Evolutionary conservation across 768 basidiomycete genomes (phyloP).

Genomic region (Psilocybe subaeruginosa): DNA sequence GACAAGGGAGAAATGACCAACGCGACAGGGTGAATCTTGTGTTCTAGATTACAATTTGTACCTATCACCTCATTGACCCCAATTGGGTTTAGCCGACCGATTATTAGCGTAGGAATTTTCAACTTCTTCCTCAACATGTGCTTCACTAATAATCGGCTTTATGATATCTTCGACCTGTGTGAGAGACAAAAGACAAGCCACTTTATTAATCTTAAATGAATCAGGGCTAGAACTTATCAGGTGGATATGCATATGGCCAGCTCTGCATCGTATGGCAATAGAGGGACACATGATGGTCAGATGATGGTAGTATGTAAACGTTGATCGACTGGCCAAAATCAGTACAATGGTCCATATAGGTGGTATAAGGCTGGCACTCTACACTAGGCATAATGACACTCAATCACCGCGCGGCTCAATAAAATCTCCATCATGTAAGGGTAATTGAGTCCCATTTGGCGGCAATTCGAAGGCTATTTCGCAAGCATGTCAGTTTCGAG

Average conservation of each 20-base stretch:
- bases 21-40: not conserved
- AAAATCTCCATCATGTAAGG: constrained; percentile 1
- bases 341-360: not conserved
- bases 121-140: not conserved
- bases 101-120: no score
- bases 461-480: constrained; percentile 18
- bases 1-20: not conserved
- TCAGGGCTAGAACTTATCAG: no score
- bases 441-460: constrained; percentile 17
- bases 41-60: not conserved
- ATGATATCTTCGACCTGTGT: not conserved
- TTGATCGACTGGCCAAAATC: not conserved
- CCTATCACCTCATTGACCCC: not conserved
- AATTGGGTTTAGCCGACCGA: not conserved
- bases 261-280: no score
- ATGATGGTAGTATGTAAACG: not conserved
- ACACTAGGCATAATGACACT: not conserved
- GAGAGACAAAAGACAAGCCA: not conserved
- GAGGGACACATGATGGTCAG: not conserved
- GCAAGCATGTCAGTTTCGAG: constrained; percentile 9
- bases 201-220: not conserved
- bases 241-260: no score
- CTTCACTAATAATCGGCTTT: not conserved
- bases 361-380: not conserved
- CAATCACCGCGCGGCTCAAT: constrained; percentile 3